Conservation (phyloP, 805 yeast genomes). For the Spathaspora girioi region DNA sequence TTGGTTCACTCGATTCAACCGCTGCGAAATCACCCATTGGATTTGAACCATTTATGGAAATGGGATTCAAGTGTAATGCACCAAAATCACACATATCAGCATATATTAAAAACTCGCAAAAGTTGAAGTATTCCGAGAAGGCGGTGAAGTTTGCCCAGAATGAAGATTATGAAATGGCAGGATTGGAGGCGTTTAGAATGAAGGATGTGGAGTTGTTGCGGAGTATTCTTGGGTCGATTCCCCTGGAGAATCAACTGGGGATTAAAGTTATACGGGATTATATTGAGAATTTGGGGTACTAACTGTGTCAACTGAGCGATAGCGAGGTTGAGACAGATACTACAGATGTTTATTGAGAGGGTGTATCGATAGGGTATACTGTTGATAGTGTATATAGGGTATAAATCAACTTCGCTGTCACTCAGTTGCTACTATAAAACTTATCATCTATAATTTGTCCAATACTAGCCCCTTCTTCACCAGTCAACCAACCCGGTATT, state of each 20-base stretch:
- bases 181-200: constrained; percentile 43
- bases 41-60: constrained; percentile 57
- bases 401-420: no score
- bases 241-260: constrained; percentile 6
- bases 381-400: no score
- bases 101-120: constrained; percentile 53
- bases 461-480: constrained; percentile 58
- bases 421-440: constrained; percentile 2
- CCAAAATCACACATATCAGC: constrained; percentile 56
- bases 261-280: constrained; percentile 14
- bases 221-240: constrained; percentile 7
- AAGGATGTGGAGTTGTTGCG: constrained; percentile 32
- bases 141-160: constrained; percentile 51
- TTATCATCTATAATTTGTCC: constrained; percentile 34
- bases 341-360: no score
- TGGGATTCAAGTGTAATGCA: constrained; percentile 46
- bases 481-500: constrained; percentile 76
- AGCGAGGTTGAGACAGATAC: no score
- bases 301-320: constrained; percentile 2
- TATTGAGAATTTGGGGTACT: constrained; percentile 26
- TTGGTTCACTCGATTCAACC: constrained; percentile 14
- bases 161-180: constrained; percentile 49
- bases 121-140: constrained; percentile 42
- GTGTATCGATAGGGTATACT: no score
- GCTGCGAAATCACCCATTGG: constrained; percentile 66